A percentile compares a stretch with the other conserved stretches of the same genome.
phyloP scores from a whole-genome alignment of 1,284 basidiomycete genomes.

The Cystobasidiaceae sp. region DNA sequence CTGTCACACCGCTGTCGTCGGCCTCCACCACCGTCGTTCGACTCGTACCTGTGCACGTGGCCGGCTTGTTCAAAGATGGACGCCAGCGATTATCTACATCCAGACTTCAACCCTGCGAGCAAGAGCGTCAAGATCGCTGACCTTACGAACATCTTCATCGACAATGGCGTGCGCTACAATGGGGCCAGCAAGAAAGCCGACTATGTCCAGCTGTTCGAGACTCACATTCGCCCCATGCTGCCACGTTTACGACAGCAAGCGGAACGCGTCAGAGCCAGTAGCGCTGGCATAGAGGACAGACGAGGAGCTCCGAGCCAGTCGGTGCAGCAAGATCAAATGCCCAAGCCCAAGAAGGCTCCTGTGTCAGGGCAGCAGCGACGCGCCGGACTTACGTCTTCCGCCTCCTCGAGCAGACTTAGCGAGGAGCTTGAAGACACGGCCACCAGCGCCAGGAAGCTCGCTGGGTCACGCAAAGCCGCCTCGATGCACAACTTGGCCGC shows the following conservation, averaged over 20 bases:
- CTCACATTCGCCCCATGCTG: conserved; percentile 63
- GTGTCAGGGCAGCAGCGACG: conserved; percentile 53
- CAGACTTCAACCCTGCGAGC: conserved; percentile 71
- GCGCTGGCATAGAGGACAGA: conserved; percentile 56
- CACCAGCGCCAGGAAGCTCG: background rate
- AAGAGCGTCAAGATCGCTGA: conserved; percentile 68
- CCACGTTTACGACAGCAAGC: conserved; percentile 48
- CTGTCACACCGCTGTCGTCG: no score
- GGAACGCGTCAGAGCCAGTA: conserved; percentile 43
- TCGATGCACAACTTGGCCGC: conserved; percentile 3
- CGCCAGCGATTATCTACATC: conserved; percentile 53
- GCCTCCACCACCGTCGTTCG: no score
- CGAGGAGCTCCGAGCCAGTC: conserved; percentile 47
- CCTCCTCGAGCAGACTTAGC: background rate
- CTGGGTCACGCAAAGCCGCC: background rate
- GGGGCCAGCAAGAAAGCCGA: conserved; percentile 78
- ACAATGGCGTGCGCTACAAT: conserved; percentile 72
- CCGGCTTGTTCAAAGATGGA: conserved; percentile 10
- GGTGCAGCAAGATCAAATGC: conserved; percentile 20
- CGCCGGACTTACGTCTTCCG: conserved; percentile 46
- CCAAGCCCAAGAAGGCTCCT: conserved; percentile 46
- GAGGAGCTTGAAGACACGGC: background rate
- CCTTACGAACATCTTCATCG: conserved; percentile 70
- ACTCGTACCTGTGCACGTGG: no score
- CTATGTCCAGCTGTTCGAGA: conserved; percentile 72